These are phyloP conservation scores for Phytophthora podocarpi DNA, from an alignment of 352 stramenopile species.

Conservation along the genomic window DNA sequence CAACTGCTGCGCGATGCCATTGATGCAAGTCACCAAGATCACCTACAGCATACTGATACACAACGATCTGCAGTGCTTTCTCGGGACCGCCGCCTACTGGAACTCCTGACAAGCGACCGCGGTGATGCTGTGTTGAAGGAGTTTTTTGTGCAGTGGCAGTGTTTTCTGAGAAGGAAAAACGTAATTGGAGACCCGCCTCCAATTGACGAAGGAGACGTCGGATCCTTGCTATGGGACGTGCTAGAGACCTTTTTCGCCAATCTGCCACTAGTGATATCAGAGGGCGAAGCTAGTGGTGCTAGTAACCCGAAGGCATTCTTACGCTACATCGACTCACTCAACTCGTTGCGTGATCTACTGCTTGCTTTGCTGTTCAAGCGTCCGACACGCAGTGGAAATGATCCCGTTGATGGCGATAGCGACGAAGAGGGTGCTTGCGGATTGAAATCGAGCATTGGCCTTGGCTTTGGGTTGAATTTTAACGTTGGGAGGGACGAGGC, in stretches of 20 bases:
- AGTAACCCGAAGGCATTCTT: slow-evolving; percentile 47
- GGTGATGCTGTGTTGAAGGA: slow-evolving; percentile 62
- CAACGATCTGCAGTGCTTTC: slow-evolving; percentile 7
- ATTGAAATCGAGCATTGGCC: slow-evolving; percentile 27
- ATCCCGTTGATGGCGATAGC: slow-evolving; percentile 19
- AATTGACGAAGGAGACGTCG: slow-evolving; percentile 23
- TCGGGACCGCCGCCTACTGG: slow-evolving; percentile 44
- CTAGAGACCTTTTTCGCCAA: slow-evolving; percentile 72
- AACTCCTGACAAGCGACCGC: slow-evolving; percentile 73
- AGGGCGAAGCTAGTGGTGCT: slow-evolving; percentile 41
- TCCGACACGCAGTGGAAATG: not conserved
- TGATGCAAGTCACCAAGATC: slow-evolving; percentile 1
- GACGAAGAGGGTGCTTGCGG: slow-evolving; percentile 20
- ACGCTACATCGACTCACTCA: slow-evolving; percentile 62
- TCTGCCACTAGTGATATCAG: slow-evolving; percentile 56
- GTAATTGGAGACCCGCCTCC: not conserved
- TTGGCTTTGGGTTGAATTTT: slow-evolving; percentile 35
- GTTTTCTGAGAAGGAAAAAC: slow-evolving; percentile 11
- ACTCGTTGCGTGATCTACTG: slow-evolving; percentile 57
- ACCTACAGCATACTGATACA: slow-evolving; percentile 6
- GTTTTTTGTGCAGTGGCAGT: slow-evolving; percentile 65
- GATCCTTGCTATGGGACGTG: slow-evolving; percentile 52
- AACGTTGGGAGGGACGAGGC: not conserved
- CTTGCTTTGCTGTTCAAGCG: slow-evolving; percentile 56
- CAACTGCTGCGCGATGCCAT: slow-evolving; percentile 61